Conservation (phyloP, 176 grass and related monocot genomes). For the Phoenix dactylifera region DNA sequence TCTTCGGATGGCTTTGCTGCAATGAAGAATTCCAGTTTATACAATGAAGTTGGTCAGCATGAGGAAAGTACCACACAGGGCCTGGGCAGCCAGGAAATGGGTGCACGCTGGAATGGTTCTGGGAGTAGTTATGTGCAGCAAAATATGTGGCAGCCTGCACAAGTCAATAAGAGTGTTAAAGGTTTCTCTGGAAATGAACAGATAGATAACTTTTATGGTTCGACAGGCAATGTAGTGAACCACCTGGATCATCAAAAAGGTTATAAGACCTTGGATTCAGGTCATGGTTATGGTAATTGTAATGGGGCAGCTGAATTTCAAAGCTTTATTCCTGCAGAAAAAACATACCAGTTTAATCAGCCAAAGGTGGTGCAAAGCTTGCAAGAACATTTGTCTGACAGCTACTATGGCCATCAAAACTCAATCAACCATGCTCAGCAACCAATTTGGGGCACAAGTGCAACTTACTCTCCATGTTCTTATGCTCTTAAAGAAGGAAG, state of each 20-base stretch:
- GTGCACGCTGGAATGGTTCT: background rate
- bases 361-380: background rate
- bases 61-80: background rate
- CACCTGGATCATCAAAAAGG: background rate
- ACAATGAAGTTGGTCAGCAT: background rate
- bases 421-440: background rate
- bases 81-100: background rate
- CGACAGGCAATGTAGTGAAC: background rate
- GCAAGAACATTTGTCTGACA: background rate
- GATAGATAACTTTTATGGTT: constrained; percentile 32
- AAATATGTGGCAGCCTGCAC: constrained; percentile 29
- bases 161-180: constrained; percentile 29
- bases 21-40: background rate
- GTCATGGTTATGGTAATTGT: background rate
- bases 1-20: background rate
- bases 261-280: constrained; percentile 1
- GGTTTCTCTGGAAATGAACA: constrained; percentile 24
- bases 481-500: background rate
- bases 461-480: constrained; percentile 1
- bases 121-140: background rate
- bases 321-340: constrained; percentile 4
- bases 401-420: constrained; percentile 3
- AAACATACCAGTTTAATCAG: background rate
- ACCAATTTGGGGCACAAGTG: background rate
- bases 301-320: background rate